phyloP scores from a whole-genome alignment of 208 protist genomes.

The Acanthamoeba healyi region DNA sequence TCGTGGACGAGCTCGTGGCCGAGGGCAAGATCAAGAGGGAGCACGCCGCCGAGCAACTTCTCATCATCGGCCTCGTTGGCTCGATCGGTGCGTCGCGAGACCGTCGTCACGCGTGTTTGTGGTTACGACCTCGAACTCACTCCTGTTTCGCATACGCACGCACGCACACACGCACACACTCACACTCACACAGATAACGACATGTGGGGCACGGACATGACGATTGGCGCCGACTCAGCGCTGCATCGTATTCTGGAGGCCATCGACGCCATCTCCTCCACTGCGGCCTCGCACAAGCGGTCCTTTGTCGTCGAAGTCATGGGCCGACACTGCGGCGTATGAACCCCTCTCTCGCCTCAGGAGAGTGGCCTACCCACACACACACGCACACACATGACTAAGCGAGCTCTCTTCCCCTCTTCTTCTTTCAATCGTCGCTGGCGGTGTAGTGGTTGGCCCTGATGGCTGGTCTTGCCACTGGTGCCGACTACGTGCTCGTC shows the following conservation, averaged over 20 bases:
- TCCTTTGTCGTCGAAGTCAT: conserved; percentile 88
- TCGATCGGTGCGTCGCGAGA: conserved; percentile 79
- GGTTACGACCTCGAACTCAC: background rate
- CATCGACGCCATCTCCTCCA: conserved; percentile 85
- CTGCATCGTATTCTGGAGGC: conserved; percentile 84
- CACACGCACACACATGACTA: background rate
- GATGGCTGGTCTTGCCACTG: conserved; percentile 83
- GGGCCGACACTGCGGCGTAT: conserved; percentile 82
- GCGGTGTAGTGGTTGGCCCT: conserved; percentile 89
- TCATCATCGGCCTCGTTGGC: conserved; percentile 87
- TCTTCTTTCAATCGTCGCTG: background rate
- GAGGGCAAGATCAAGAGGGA: conserved; percentile 29
- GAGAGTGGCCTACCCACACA: background rate
- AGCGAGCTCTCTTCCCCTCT: background rate
- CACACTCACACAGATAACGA: conserved; percentile 86
- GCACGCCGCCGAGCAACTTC: conserved; percentile 9
- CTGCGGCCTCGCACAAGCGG: conserved; percentile 85
- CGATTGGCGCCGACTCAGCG: conserved; percentile 87
- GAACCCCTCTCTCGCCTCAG: background rate
- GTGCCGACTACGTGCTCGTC: conserved; percentile 88
- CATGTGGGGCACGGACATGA: conserved; percentile 86
- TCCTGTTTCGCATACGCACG: background rate
- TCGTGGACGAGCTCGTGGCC: conserved; percentile 79
- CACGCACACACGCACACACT: background rate
- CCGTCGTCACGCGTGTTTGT: background rate